A percentile compares a stretch with the other conserved stretches of the same genome.
Evolutionary conservation across 2,329 filamentous ascomycete genomes (phyloP).

Genomic region (Hypoxylon sp.): DNA sequence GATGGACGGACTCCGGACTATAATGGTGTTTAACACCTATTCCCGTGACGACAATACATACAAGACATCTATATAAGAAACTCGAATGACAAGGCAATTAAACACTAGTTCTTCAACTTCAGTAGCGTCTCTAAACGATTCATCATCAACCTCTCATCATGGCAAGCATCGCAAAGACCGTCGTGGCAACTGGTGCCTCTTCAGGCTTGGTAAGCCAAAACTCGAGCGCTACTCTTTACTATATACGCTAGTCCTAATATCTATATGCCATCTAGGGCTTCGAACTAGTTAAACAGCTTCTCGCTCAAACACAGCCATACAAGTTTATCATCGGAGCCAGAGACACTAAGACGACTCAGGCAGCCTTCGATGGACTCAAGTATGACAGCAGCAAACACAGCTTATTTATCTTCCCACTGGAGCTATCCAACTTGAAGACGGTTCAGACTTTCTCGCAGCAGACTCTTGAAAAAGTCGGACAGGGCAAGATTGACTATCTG

Average conservation of each 20-base stretch:
- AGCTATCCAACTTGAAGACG: constrained; percentile 60
- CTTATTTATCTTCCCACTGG: constrained; percentile 62
- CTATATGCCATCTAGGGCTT: constrained; percentile 59
- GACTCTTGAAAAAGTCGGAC: constrained; percentile 58
- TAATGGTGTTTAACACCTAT: constrained; percentile 32
- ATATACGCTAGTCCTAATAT: constrained; percentile 1
- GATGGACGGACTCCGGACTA: constrained; percentile 22
- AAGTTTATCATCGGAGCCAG: constrained; percentile 64
- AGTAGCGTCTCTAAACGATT: neutral
- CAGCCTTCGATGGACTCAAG: constrained; percentile 58
- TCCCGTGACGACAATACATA: constrained; percentile 19
- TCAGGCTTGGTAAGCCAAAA: constrained; percentile 61
- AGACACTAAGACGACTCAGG: constrained; percentile 57
- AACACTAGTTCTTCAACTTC: constrained; percentile 4
- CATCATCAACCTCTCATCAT: constrained; percentile 46
- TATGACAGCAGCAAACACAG: constrained; percentile 58
- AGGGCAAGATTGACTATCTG: constrained; percentile 61
- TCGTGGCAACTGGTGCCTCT: constrained; percentile 64
- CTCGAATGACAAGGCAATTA: neutral
- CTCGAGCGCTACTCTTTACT: neutral
- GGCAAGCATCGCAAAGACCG: constrained; percentile 60
- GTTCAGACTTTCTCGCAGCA: constrained; percentile 63
- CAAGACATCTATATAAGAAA: constrained; percentile 5
- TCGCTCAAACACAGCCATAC: constrained; percentile 61
- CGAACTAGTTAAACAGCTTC: constrained; percentile 65